Conservation (phyloP, 1,284 basidiomycete genomes). For the Fomitopsis betulina region DNA sequence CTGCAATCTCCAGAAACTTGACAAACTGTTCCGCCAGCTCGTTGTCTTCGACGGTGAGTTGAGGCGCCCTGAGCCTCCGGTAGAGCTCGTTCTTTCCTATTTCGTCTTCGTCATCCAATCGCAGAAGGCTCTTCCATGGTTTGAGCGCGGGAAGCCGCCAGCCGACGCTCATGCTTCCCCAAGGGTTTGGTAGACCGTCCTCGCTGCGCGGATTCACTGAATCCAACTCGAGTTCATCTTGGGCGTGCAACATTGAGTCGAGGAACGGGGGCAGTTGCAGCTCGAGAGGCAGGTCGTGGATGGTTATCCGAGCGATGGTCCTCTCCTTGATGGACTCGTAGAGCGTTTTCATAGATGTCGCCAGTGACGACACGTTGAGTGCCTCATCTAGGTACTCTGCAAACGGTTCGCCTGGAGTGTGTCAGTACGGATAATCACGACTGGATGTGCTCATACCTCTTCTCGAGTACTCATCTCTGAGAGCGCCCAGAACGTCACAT, state of each 20-base stretch:
- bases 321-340: conserved; percentile 73
- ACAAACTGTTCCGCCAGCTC: conserved; percentile 65
- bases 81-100: conserved; percentile 55
- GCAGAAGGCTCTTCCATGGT: conserved; percentile 91
- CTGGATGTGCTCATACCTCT: conserved; percentile 41
- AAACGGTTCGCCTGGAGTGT: conserved; percentile 48
- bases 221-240: conserved; percentile 43
- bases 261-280: conserved; percentile 79
- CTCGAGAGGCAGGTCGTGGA: conserved; percentile 74
- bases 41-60: conserved; percentile 59
- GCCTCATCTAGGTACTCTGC: conserved; percentile 52
- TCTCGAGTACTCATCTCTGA: conserved; percentile 65
- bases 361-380: conserved; percentile 65
- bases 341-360: conserved; percentile 67
- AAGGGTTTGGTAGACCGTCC: conserved; percentile 34
- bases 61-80: conserved; percentile 53
- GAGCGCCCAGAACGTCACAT: conserved; percentile 59
- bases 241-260: conserved; percentile 60
- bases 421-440: neutral
- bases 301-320: conserved; percentile 68
- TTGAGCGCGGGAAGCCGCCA: conserved; percentile 71
- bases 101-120: conserved; percentile 62
- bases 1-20: conserved; percentile 62
- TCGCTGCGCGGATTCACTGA: conserved; percentile 40
- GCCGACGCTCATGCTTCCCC: conserved; percentile 70